phyloP scores from a whole-genome alignment of 1,139 yeast genomes.

The Kluyveromyces sp. region DNA sequence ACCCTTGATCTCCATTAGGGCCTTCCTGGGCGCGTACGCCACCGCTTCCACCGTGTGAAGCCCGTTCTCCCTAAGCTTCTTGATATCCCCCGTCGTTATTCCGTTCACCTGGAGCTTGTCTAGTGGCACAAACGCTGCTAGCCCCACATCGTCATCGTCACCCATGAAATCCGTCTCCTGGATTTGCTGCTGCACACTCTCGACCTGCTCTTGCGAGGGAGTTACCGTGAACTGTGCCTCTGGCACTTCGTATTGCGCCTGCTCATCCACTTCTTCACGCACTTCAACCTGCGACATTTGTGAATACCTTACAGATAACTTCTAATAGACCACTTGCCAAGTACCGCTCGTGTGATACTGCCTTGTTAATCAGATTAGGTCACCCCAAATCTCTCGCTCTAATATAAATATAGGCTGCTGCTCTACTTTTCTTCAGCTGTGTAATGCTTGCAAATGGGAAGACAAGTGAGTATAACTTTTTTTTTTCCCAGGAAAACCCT shows the following conservation, averaged over 20 bases:
- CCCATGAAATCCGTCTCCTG: constrained; percentile 21
- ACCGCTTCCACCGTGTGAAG: constrained; percentile 84
- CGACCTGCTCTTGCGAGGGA: constrained; percentile 5
- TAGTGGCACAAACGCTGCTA: constrained; percentile 32
- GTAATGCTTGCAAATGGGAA: too few relatives aligned
- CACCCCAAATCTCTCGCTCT: too few relatives aligned
- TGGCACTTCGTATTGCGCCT: too few relatives aligned
- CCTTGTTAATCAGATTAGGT: too few relatives aligned
- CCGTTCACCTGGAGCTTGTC: constrained; percentile 68
- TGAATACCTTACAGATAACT: neutral
- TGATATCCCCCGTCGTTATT: constrained; percentile 69
- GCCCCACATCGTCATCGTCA: constrained; percentile 35
- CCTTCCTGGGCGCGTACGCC: constrained; percentile 85
- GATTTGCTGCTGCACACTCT: constrained; percentile 12
- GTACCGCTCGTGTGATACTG: neutral
- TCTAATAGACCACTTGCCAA: neutral
- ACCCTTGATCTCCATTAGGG: constrained; percentile 72
- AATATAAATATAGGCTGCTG: too few relatives aligned
- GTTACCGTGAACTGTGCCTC: neutral
- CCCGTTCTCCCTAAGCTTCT: constrained; percentile 75
- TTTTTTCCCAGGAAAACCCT: neutral
- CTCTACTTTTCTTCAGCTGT: too few relatives aligned
- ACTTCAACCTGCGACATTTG: constrained; percentile 7
- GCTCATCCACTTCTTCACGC: too few relatives aligned
- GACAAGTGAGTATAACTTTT: neutral